Evolutionary conservation across 345 rosid genomes (phyloP).

Genomic region (Trapa bicornis): DNA sequence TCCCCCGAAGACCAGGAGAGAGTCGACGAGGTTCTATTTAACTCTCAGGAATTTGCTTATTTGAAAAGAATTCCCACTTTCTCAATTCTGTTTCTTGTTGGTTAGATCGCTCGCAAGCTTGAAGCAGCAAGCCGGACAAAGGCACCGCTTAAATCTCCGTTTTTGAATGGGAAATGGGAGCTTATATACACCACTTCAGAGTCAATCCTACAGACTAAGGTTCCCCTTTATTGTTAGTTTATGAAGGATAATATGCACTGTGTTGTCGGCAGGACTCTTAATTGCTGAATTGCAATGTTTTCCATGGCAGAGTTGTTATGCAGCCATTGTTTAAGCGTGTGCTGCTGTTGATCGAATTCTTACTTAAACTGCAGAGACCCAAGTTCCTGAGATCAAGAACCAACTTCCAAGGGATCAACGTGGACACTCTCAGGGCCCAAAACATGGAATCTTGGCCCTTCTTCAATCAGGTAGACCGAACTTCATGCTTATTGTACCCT

Average conservation of each 20-base stretch:
- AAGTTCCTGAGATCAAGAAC: conserved; percentile 59
- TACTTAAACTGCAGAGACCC: conserved; percentile 45
- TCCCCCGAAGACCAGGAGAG: conserved; percentile 62
- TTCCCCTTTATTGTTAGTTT: conserved; percentile 5
- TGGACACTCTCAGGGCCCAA: conserved; percentile 66
- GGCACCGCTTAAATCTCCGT: conserved; percentile 66
- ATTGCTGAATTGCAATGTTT: neutral
- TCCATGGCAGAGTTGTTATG: neutral
- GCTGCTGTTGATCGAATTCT: conserved; percentile 7
- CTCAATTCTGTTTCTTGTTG: conserved; percentile 4
- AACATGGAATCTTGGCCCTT: conserved; percentile 89
- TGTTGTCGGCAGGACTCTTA: neutral
- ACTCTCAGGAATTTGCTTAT: neutral
- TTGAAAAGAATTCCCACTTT: neutral
- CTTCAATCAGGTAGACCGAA: conserved; percentile 56
- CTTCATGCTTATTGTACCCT: neutral
- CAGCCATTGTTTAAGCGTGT: neutral
- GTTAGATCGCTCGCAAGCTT: conserved; percentile 61
- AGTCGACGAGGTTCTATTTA: conserved; percentile 46
- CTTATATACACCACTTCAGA: conserved; percentile 79
- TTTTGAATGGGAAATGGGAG: conserved; percentile 86
- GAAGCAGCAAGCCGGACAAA: conserved; percentile 68
- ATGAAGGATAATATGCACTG: neutral
- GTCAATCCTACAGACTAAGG: conserved; percentile 76
- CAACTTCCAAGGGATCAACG: conserved; percentile 83